Conservation (phyloP, 306 rosid species). For the Aeschynomene evenia region DNA sequence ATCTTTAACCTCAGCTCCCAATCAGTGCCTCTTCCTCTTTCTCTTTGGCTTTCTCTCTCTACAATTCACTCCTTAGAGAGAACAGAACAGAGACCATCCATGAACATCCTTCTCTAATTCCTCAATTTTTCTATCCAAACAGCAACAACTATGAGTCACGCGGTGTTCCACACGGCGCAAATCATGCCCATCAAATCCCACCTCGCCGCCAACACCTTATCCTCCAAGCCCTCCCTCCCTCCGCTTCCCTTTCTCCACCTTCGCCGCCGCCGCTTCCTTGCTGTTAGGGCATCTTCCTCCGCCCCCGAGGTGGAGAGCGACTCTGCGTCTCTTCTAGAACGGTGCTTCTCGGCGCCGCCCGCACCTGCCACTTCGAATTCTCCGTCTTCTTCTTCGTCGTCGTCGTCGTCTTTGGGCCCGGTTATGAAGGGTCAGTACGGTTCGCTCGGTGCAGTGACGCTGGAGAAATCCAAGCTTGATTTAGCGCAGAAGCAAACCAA, state of each 20-base stretch:
- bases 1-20: conserved; percentile 14
- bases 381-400: not conserved
- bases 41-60: conserved; percentile 41
- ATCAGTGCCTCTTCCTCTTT: not conserved
- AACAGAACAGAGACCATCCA: conserved; percentile 8
- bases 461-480: conserved; percentile 89
- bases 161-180: conserved; percentile 70
- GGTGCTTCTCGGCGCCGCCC: conserved; percentile 54
- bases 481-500: conserved; percentile 61
- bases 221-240: conserved; percentile 32
- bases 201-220: conserved; percentile 26
- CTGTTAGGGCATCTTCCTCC: conserved; percentile 42
- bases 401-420: conserved; percentile 26
- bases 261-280: conserved; percentile 23
- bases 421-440: conserved; percentile 81
- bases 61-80: not conserved
- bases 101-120: not conserved
- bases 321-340: conserved; percentile 44
- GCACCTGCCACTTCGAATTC: conserved; percentile 20
- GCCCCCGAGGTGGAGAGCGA: conserved; percentile 42
- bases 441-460: conserved; percentile 72
- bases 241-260: conserved; percentile 16
- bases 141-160: conserved; percentile 45
- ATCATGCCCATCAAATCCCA: conserved; percentile 62
- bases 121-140: not conserved